phyloP scores from a whole-genome alignment of 1,284 basidiomycete species.

The Fistulinella staudtii region DNA sequence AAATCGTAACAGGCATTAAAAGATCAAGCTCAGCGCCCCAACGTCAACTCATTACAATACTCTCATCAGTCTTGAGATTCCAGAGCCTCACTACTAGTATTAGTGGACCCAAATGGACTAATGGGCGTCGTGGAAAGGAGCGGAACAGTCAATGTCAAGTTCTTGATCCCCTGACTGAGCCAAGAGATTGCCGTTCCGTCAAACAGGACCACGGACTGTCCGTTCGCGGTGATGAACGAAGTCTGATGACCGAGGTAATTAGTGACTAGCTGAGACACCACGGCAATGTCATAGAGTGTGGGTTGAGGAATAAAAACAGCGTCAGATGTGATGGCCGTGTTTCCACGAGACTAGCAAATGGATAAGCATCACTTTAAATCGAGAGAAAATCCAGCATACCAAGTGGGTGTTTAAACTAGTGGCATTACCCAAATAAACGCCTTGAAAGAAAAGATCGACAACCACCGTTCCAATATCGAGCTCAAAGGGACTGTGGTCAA shows the following conservation, averaged over 20 bases:
- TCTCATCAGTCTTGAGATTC: no score
- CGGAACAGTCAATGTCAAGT: conserved; percentile 56
- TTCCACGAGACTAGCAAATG: conserved; percentile 43
- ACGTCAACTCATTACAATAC: no score
- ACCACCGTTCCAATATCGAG: conserved; percentile 67
- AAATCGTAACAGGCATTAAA: no score
- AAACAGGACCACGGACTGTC: conserved; percentile 52
- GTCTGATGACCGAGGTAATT: conserved; percentile 66
- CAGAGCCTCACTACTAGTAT: conserved; percentile 56
- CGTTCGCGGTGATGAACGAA: conserved; percentile 58
- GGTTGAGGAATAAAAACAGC: conserved; percentile 62
- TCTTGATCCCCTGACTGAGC: conserved; percentile 61
- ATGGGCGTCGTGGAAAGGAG: conserved; percentile 56
- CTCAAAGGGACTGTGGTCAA: conserved; percentile 53
- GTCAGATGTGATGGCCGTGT: conserved; percentile 58
- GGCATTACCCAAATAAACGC: conserved; percentile 58
- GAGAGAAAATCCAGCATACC: conserved; percentile 31
- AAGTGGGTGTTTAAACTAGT: conserved; percentile 48
- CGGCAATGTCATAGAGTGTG: conserved; percentile 44
- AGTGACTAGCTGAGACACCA: conserved; percentile 65
- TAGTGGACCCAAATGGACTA: conserved; percentile 64
- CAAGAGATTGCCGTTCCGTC: conserved; percentile 60
- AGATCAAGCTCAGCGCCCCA: no score
- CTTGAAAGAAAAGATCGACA: conserved; percentile 60
- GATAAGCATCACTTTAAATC: background rate